A percentile compares a stretch with the other conserved stretches of the same genome.
These are phyloP conservation scores for Arabidopsis lyrata DNA, from an alignment of 441 rosid species.

Conservation along the genomic window DNA sequence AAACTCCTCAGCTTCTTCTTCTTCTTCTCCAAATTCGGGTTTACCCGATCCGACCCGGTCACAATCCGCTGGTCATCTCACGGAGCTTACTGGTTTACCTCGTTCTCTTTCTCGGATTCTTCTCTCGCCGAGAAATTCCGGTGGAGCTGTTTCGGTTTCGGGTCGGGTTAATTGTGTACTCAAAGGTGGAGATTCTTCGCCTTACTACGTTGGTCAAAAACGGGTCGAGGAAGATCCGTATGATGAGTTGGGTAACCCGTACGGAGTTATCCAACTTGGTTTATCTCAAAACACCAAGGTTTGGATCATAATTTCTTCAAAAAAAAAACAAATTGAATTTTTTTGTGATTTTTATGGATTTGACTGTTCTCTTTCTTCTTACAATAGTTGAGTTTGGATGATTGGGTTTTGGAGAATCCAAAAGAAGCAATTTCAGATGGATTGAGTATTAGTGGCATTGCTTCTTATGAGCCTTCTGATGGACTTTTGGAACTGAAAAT, in stretches of 20 bases:
- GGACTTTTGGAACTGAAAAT: slow-evolving; percentile 77
- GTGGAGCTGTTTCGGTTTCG: slow-evolving; percentile 62
- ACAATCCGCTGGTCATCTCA: slow-evolving; percentile 53
- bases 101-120: slow-evolving; percentile 71
- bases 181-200: slow-evolving; percentile 59
- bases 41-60: slow-evolving; percentile 58
- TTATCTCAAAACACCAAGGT: slow-evolving; percentile 61
- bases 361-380: neutral
- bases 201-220: slow-evolving; percentile 60
- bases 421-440: slow-evolving; percentile 45
- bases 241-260: slow-evolving; percentile 64
- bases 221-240: slow-evolving; percentile 69
- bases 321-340: neutral
- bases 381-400: slow-evolving; percentile 65
- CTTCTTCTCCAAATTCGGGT: slow-evolving; percentile 39
- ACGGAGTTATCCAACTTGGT: slow-evolving; percentile 84
- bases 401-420: slow-evolving; percentile 68
- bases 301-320: neutral
- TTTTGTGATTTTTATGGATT: slow-evolving; percentile 9
- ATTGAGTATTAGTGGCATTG: slow-evolving; percentile 61
- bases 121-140: slow-evolving; percentile 59
- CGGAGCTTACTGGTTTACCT: slow-evolving; percentile 62
- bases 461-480: slow-evolving; percentile 71
- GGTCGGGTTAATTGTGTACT: slow-evolving; percentile 53
- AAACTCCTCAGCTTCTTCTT: slow-evolving; percentile 28